These are phyloP conservation scores for Funneliformis mosseae DNA, from an alignment of 192 early-diverging fungal genomes.

Conservation along the genomic window DNA sequence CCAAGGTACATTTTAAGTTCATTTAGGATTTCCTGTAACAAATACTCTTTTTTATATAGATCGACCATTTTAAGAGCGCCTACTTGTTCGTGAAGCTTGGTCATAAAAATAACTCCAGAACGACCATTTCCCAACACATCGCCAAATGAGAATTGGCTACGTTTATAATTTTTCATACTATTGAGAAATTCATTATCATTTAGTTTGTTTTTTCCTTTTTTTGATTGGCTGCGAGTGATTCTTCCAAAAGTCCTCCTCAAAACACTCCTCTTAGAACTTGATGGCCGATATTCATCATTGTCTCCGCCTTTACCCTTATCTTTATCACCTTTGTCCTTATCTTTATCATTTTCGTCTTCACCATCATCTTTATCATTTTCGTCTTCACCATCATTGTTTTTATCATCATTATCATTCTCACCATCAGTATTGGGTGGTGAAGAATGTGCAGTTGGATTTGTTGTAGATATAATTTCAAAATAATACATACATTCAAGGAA, in stretches of 20 bases:
- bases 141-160: conserved; percentile 5
- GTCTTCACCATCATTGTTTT: neutral
- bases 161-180: conserved; percentile 25
- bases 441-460: neutral
- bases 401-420: neutral
- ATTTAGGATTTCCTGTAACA: neutral
- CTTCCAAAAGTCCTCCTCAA: neutral
- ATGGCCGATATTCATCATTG: neutral
- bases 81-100: conserved; percentile 13
- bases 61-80: conserved; percentile 18
- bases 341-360: neutral
- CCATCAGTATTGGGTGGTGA: neutral
- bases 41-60: conserved; percentile 1
- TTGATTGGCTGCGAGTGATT: neutral
- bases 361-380: neutral
- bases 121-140: conserved; percentile 28
- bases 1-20: conserved; percentile 10
- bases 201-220: neutral
- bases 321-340: neutral
- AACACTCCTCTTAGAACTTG: neutral
- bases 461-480: conserved; percentile 29
- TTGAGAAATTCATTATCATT: conserved; percentile 16
- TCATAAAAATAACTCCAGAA: conserved; percentile 8
- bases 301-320: too few relatives aligned
- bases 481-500: conserved; percentile 33